Evolutionary conservation across 208 protist species (phyloP), one percentile per base, ranked within the genome.

Genomic region (Acanthamoeba lenticulata): DNA sequence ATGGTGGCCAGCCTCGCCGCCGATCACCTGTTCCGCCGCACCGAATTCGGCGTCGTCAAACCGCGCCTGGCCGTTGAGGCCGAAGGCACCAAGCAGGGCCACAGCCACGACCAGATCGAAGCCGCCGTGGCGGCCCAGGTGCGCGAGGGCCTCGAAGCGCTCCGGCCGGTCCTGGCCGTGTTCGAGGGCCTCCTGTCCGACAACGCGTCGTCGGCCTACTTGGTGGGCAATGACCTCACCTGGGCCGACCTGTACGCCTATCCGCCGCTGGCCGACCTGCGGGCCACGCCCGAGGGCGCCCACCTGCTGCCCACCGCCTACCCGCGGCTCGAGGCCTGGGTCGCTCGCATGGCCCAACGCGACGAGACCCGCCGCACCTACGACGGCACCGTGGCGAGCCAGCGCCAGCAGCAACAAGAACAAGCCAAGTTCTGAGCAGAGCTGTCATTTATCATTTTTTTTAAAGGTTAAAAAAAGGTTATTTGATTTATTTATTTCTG

Each of bases 41-140:
- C 49, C 40, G 72, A 83, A n/a, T 83, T 83, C 40, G 72, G 72
- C 40, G 72, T 83, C n/a, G 72, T 83, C 4, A 83, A 83, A 27
- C 72, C 72, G 19, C 72, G 72, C 38, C 42, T 83, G 40, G 32
- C 40, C 15, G 11, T 83, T 19, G 72, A 83, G 32, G 2, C 5
- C 4, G 13, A 65, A 65, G 5, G 13, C 4, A 21, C 62, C 29
- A 38, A 29, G 6, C 2, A 2, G 2, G 62, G 52, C 52, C 17
- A 21, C 52, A 21, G 27, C 52, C 52, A 24, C 52, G 52, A 60
- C 4, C 11, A 17, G n/a, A 7, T 42, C 65, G 65, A 74, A 19
- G 65, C n/a, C 34, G 72, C 44, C 21, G 21, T 83, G 19, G 9
- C 19, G 72, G 24, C 19, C 24, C 15, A 49, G 42, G 17, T 83